These are phyloP conservation scores for Colletotrichum destructivum DNA, from an alignment of 2,329 filamentous ascomycete species.

Conservation along the genomic window DNA sequence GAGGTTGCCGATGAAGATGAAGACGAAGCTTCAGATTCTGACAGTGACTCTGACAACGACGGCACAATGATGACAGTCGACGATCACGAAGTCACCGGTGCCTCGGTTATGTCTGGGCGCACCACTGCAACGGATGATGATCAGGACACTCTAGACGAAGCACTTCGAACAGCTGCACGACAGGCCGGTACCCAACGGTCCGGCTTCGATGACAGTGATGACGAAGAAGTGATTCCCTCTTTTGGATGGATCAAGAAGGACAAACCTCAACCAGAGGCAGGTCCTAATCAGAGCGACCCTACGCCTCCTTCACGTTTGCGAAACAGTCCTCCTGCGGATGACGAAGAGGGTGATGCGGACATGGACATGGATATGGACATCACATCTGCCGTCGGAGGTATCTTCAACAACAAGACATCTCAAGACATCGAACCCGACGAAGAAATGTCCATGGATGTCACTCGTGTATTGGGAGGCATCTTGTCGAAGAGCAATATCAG, in stretches of 20 bases:
- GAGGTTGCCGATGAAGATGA: conserved; percentile 70
- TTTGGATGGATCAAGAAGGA: conserved; percentile 81
- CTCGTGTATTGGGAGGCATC: conserved; percentile 85
- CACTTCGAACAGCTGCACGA: conserved; percentile 80
- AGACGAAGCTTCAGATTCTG: conserved; percentile 57
- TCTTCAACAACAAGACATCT: conserved; percentile 56
- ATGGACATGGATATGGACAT: conserved; percentile 71
- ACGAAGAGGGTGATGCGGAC: conserved; percentile 54
- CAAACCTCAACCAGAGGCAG: conserved; percentile 50
- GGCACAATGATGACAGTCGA: conserved; percentile 88
- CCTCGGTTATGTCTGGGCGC: conserved; percentile 74
- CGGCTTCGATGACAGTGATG: conserved; percentile 59
- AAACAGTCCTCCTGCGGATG: conserved; percentile 11
- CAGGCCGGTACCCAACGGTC: conserved; percentile 82
- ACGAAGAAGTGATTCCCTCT: conserved; percentile 81
- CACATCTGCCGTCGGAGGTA: conserved; percentile 70
- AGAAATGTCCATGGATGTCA: conserved; percentile 96
- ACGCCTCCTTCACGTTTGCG: conserved; percentile 33
- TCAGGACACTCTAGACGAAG: conserved; percentile 81
- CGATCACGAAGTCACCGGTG: conserved; percentile 81
- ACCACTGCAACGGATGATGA: conserved; percentile 68
- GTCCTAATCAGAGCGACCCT: conserved; percentile 63
- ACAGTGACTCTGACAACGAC: conserved; percentile 78
- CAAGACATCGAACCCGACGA: conserved; percentile 65
- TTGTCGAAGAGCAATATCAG: conserved; percentile 60